Evolutionary conservation across 768 basidiomycete genomes (phyloP), one percentile per base, ranked within the genome.

Genomic region (Phlebiopsis flavidoalba): DNA sequence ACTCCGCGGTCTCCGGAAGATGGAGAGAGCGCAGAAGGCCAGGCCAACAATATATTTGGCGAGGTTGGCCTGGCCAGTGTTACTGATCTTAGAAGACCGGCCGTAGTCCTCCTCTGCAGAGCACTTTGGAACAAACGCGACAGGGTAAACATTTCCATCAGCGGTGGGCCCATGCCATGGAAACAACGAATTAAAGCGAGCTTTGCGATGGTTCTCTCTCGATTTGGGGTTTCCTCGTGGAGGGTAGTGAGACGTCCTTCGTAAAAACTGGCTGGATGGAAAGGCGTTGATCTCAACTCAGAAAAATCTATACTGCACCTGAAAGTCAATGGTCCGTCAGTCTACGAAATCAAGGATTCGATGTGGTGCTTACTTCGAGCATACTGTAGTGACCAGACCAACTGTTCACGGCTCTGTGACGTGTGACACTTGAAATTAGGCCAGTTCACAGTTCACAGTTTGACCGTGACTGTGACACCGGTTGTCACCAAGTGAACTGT

Each of bases 221-320:
- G 53, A 0, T 52, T 64, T n/a, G n/a, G n/a, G n/a, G 22, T 80
- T 77, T 6, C 80, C 79, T n/a, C n/a, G n/a, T n/a, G n/a, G n/a
- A n/a, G n/a, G 0, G 85, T 83, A 58, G 65, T 73, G 1, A 89
- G 71, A 31, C 76, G 73, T 8, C 77, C 78, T 55, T 86, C 77
- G 66, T 89, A n/a, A 88, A 65, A 89, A 89, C 63, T 84, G 83
- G 8, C 68, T 65, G 0, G 87, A 87, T 0, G 87, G 87, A 62
- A 88, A 88, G 1, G 68, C 69, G 35, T 84, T 86, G 1, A 87
- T 77, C n/a, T n/a, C n/a, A 45, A 79, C 80, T 52, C 72, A 69
- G 0, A 85, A 83, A 58, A 86, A 88, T 2, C 87, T 81, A 67
- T 88, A 88, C 69, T 88, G 87, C 1, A 86, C 72, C 80, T 82